phyloP scores from a whole-genome alignment of 352 stramenopile species.

The Pythium aphanidermatum region DNA sequence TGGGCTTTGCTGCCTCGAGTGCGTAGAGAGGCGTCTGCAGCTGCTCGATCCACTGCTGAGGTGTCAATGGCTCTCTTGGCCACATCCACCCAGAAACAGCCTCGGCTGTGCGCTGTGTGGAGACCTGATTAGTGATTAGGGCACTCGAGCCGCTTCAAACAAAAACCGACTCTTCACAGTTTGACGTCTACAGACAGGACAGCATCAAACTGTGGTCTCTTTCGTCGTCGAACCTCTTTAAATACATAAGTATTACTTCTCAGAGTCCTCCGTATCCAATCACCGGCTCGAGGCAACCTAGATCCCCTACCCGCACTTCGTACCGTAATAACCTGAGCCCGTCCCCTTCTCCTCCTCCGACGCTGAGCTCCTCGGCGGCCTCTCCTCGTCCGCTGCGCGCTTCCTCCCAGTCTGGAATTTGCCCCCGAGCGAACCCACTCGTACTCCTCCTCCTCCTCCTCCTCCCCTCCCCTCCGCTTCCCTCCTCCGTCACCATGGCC shows the following conservation, averaged over 20 bases:
- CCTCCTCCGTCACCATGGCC: slow-evolving; percentile 8
- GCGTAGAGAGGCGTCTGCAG: no score
- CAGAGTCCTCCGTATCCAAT: slow-evolving; percentile 5
- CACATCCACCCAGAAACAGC: not conserved
- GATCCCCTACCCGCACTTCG: slow-evolving; percentile 1
- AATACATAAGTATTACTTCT: not conserved
- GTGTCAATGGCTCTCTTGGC: not conserved
- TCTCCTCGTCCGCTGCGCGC: slow-evolving; percentile 4
- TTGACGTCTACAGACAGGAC: slow-evolving; percentile 6
- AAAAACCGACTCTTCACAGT: slow-evolving; percentile 14
- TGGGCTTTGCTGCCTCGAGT: no score
- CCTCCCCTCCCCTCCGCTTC: not conserved
- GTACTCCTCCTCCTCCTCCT: not conserved
- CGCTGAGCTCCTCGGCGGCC: not conserved
- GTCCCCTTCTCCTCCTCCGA: slow-evolving; percentile 13
- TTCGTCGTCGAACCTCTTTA: slow-evolving; percentile 4
- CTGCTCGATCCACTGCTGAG: no score
- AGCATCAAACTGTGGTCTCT: slow-evolving; percentile 3
- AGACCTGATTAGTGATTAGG: slow-evolving; percentile 12
- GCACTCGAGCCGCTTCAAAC: not conserved
- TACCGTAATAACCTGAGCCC: slow-evolving; percentile 1
- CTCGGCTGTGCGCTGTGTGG: not conserved
- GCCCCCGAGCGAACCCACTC: not conserved
- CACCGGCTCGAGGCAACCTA: not conserved
- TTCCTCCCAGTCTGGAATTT: slow-evolving; percentile 18